phyloP scores from a whole-genome alignment of 1,139 yeast species.

The Yamadazyma pseudoaaseri region DNA sequence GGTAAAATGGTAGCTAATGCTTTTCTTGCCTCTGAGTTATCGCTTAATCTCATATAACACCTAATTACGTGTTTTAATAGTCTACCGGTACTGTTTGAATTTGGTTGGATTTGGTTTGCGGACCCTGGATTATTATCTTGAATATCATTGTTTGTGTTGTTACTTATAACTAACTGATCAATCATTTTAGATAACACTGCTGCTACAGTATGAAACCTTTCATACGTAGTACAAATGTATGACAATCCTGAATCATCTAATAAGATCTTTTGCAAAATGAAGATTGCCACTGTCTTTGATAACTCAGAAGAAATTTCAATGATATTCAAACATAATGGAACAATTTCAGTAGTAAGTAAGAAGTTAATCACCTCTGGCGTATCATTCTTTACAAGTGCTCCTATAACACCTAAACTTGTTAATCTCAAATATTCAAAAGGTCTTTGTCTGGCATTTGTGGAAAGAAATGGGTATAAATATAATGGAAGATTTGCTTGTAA shows the following conservation, averaged over 20 bases:
- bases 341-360: slow-evolving; percentile 87
- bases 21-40: slow-evolving; percentile 86
- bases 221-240: slow-evolving; percentile 93
- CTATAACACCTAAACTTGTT: slow-evolving; percentile 93
- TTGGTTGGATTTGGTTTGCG: slow-evolving; percentile 31
- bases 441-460: slow-evolving; percentile 86
- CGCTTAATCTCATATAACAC: slow-evolving; percentile 88
- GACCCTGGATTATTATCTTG: slow-evolving; percentile 20
- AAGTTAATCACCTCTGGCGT: slow-evolving; percentile 93
- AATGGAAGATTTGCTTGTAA: slow-evolving; percentile 89
- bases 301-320: slow-evolving; percentile 96
- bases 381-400: slow-evolving; percentile 94
- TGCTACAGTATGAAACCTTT: slow-evolving; percentile 91
- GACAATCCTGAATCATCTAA: slow-evolving; percentile 89
- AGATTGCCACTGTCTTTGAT: slow-evolving; percentile 93
- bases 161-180: slow-evolving; percentile 54
- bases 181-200: slow-evolving; percentile 88
- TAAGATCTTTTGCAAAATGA: slow-evolving; percentile 87
- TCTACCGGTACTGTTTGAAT: slow-evolving; percentile 60
- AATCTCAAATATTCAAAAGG: slow-evolving; percentile 91
- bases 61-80: slow-evolving; percentile 90
- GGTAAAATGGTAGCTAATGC: slow-evolving; percentile 85
- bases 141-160: slow-evolving; percentile 7
- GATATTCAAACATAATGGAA: slow-evolving; percentile 88
- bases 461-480: slow-evolving; percentile 88